Evolutionary conservation across 805 yeast species (phyloP).

Genomic region (Barnettozyma botsteinii): DNA sequence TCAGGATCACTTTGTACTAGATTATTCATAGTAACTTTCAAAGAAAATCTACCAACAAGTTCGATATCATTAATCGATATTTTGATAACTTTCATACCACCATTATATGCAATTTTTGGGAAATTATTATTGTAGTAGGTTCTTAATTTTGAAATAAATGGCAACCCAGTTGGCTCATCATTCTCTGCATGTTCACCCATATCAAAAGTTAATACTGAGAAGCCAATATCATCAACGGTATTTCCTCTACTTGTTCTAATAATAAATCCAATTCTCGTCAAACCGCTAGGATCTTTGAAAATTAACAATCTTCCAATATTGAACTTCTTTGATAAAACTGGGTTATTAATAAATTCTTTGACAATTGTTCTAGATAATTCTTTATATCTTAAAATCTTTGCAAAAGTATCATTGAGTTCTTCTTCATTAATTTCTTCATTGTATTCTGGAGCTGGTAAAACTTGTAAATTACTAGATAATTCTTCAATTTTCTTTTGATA

Average conservation of each 20-base stretch:
- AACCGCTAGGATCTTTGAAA: slow-evolving; percentile 42
- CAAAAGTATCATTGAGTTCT: slow-evolving; percentile 42
- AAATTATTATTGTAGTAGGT: slow-evolving; percentile 26
- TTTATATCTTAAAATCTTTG: slow-evolving; percentile 41
- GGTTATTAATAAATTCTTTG: slow-evolving; percentile 39
- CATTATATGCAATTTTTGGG: slow-evolving; percentile 23
- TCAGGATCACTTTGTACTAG: slow-evolving; percentile 13
- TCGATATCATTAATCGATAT: slow-evolving; percentile 39
- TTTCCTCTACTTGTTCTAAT: slow-evolving; percentile 31
- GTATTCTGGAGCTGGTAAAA: slow-evolving; percentile 29
- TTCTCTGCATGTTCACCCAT: slow-evolving; percentile 31
- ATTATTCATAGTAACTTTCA: slow-evolving; percentile 8
- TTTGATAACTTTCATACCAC: slow-evolving; percentile 30
- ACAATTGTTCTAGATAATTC: slow-evolving; percentile 41
- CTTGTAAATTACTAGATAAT: slow-evolving; percentile 41
- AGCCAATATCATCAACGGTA: slow-evolving; percentile 3
- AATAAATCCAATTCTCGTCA: slow-evolving; percentile 47
- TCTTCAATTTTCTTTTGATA: slow-evolving; percentile 62
- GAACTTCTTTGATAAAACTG: slow-evolving; percentile 43
- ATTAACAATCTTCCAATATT: slow-evolving; percentile 52
- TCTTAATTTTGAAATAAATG: slow-evolving; percentile 28
- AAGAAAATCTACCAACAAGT: slow-evolving; percentile 35
- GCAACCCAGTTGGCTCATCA: slow-evolving; percentile 30
- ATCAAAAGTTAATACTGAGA: slow-evolving; percentile 41
- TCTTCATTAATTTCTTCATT: slow-evolving; percentile 33